These are phyloP conservation scores for Coccomyxa sp. DNA, from an alignment of 139 green algal genomes.

Conservation along the genomic window DNA sequence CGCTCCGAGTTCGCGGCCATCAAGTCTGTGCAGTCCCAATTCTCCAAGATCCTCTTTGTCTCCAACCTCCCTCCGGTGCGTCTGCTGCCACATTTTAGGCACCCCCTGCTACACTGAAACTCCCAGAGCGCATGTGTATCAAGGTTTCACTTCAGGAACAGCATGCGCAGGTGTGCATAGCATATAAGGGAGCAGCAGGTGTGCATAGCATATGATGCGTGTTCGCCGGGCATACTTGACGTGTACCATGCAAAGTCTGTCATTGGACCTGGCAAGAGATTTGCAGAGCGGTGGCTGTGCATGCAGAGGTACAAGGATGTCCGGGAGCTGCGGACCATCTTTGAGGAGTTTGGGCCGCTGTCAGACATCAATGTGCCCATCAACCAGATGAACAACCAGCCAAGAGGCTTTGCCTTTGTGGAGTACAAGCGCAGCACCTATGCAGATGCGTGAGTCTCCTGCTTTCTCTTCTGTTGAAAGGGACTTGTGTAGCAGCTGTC, in stretches of 20 bases:
- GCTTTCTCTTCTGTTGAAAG: neutral
- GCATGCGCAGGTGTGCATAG: too few relatives aligned
- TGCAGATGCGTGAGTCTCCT: slow-evolving; percentile 24
- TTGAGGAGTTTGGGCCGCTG: slow-evolving; percentile 45
- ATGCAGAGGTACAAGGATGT: slow-evolving; percentile 21
- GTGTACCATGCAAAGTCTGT: too few relatives aligned
- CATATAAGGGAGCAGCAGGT: too few relatives aligned
- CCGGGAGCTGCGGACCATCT: slow-evolving; percentile 9
- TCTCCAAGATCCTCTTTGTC: slow-evolving; percentile 46
- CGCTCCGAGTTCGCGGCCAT: slow-evolving; percentile 37
- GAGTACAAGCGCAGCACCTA: slow-evolving; percentile 58
- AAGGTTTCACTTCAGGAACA: too few relatives aligned
- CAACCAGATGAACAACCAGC: slow-evolving; percentile 46
- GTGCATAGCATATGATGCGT: too few relatives aligned
- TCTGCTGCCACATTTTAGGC: neutral
- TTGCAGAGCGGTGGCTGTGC: neutral
- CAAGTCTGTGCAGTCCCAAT: slow-evolving; percentile 35
- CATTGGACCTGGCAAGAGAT: too few relatives aligned
- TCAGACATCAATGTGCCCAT: slow-evolving; percentile 39
- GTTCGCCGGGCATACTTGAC: too few relatives aligned
- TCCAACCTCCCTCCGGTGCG: slow-evolving; percentile 33
- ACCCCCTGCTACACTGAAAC: too few relatives aligned
- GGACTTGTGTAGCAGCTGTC: neutral
- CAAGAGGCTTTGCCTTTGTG: slow-evolving; percentile 65
- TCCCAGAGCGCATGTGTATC: too few relatives aligned